Base-by-base conservation (phyloP, 306 rosid species). In the Canavalia gladiata region DNA sequence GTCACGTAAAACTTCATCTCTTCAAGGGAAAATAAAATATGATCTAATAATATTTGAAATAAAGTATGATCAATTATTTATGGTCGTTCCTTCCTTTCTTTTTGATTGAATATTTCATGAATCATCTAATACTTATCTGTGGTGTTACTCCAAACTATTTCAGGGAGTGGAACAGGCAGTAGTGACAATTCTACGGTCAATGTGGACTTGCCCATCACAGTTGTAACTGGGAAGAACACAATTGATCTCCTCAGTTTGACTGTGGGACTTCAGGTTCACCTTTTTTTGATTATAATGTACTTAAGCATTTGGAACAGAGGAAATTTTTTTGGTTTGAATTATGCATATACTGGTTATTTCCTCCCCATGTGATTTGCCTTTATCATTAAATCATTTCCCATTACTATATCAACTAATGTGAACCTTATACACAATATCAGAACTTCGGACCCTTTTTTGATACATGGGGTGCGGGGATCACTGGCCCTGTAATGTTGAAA, bases 241-340 rank as follows among this genome's bases (percentile, higher is more conserved):
- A 85, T 95, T 65, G 97, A 91, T 89, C 91, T 95, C 72, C 85
- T 95, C 72, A 95, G 99, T 89, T 64, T 93, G 83, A 95, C 99
- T 10, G 96, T 95, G 68, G 99, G 99, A 80, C 92, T 95, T 83
- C 92, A 93, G 99, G 99, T 95, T 86, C 41, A 65, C 50, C 54
- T 63, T 74, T 1, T 76, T 54, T 52, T 67, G 18, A 55, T 43
- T 56, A 47, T 59, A 45, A 59, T 25, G 3, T 11, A 64, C 18
- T 5, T 68, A 57, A 41, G 54, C 82, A 45, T 79, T 72, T 59
- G 35, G 30, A 50, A 7, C n/a, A 62, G 4, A 75, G 18, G 50
- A 82, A 75, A 68, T 35, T 37, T 4, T 35, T 37, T 4, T 52
- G 1, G 30, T 75, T 81, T 77, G 34, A 39, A 5, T 3, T 60